These are phyloP conservation scores for Fraxinus greggii DNA, from an alignment of 305 asterid genomes.

Conservation along the genomic window DNA sequence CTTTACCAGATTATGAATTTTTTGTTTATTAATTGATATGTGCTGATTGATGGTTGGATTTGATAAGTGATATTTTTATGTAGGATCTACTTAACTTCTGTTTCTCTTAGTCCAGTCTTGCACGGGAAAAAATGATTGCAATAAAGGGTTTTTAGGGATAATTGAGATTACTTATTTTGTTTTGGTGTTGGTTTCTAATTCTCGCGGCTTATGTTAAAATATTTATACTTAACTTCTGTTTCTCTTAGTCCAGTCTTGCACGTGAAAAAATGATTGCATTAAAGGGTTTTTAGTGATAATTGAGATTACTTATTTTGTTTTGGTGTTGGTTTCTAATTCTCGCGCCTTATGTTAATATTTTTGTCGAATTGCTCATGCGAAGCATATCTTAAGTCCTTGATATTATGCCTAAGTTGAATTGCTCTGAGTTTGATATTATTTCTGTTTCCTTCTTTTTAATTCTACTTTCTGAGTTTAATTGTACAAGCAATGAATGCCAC, in stretches of 20 bases:
- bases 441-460: too few relatives aligned
- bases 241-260: background rate
- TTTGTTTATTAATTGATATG: slow-evolving; percentile 14
- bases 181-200: background rate
- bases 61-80: slow-evolving; percentile 24
- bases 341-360: background rate
- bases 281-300: background rate
- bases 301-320: background rate
- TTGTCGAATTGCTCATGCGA: background rate
- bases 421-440: background rate
- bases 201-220: too few relatives aligned
- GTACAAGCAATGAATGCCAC: too few relatives aligned
- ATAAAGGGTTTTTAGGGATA: background rate
- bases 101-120: background rate
- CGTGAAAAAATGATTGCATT: background rate
- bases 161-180: background rate
- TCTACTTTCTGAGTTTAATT: too few relatives aligned
- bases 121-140: background rate
- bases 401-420: background rate
- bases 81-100: slow-evolving; percentile 17
- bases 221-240: background rate
- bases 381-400: background rate
- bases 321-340: background rate
- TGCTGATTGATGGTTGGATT: slow-evolving; percentile 19
- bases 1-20: background rate